Conservation (phyloP, 192 early-diverging fungal genomes). For the Coemansia sp. region DNA sequence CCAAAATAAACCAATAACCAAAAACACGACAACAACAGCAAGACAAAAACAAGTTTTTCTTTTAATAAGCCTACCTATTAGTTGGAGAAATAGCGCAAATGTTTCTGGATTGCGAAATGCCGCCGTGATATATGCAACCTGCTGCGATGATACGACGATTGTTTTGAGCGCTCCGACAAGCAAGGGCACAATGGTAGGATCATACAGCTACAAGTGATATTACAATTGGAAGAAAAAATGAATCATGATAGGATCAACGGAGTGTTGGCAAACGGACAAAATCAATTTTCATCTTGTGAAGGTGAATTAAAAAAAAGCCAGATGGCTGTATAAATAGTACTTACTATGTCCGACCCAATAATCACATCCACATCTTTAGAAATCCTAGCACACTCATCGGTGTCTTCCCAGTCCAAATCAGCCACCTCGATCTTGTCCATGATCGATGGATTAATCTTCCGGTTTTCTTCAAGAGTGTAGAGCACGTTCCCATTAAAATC, state of each 20-base stretch:
- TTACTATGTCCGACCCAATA: conserved; percentile 54
- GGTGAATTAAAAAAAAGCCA: no score
- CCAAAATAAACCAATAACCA: neutral
- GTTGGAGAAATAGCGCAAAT: conserved; percentile 40
- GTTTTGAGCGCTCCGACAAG: conserved; percentile 40
- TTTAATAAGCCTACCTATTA: conserved; percentile 31
- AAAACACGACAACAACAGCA: no score
- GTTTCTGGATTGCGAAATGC: conserved; percentile 43
- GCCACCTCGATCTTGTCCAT: conserved; percentile 33
- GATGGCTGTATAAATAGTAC: no score
- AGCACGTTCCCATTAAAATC: conserved; percentile 34
- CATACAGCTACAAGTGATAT: conserved; percentile 36
- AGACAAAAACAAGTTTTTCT: neutral
- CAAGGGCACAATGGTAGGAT: conserved; percentile 42
- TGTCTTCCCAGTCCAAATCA: conserved; percentile 43
- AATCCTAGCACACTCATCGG: conserved; percentile 24
- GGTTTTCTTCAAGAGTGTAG: conserved; percentile 35
- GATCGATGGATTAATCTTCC: conserved; percentile 26
- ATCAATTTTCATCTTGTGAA: neutral
- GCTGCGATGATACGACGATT: conserved; percentile 36
- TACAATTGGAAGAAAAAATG: neutral
- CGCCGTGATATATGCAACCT: conserved; percentile 46
- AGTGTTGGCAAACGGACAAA: neutral
- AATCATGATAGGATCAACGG: neutral
- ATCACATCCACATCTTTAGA: conserved; percentile 38